Conservation (phyloP, 768 basidiomycete species). For the Hygrophorus pudorinus region DNA sequence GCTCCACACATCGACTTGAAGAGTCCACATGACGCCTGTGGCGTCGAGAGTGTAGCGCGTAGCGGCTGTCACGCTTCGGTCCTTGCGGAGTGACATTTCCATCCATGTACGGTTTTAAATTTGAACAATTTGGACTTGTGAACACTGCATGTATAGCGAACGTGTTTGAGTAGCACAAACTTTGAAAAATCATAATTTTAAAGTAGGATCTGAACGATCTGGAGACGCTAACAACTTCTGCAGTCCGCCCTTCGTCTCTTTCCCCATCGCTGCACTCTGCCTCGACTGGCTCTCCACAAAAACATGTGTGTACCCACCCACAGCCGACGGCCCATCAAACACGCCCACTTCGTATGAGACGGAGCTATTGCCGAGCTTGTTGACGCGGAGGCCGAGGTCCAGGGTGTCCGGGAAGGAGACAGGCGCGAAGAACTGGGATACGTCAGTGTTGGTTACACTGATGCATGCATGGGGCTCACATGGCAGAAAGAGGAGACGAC, state of each 20-base stretch:
- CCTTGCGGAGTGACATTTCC: too few relatives aligned
- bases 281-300: constrained; percentile 58
- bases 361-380: constrained; percentile 60
- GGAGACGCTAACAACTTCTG: constrained; percentile 19
- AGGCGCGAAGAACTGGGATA: constrained; percentile 58
- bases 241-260: constrained; percentile 36
- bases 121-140: too few relatives aligned
- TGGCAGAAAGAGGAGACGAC: constrained; percentile 73
- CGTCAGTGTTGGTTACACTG: neutral
- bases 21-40: too few relatives aligned
- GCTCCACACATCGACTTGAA: too few relatives aligned
- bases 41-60: too few relatives aligned
- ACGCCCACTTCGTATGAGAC: constrained; percentile 65
- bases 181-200: constrained; percentile 8
- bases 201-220: neutral
- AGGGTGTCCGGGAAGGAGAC: constrained; percentile 65
- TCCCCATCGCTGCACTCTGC: constrained; percentile 41
- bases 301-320: constrained; percentile 72
- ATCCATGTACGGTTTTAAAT: too few relatives aligned
- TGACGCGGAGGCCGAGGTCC: constrained; percentile 55
- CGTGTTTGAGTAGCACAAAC: too few relatives aligned
- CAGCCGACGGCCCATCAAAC: constrained; percentile 25
- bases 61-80: too few relatives aligned
- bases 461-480: constrained; percentile 20
- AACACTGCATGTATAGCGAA: too few relatives aligned